Base-by-base conservation (phyloP, 2,329 filamentous ascomycete genomes). In the Lanzia echinophila region DNA sequence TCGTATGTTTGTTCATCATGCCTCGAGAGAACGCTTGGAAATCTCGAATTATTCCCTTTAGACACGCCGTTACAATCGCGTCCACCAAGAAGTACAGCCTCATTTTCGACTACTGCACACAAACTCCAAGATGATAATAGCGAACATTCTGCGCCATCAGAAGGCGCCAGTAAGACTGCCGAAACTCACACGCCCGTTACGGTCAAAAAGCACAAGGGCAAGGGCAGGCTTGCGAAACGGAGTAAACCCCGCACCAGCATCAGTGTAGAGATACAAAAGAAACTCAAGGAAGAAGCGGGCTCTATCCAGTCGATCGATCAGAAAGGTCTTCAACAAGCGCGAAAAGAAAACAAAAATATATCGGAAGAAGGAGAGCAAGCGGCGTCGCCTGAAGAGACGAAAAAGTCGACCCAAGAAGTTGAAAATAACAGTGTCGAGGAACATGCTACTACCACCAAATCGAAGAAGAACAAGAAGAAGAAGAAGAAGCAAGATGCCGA, bases 1-100 rank as follows among this genome's bases (percentile, higher is more conserved):
- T 39, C 56, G 44, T 59, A 65, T 41, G 56, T 61, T 24, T 64
- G 62, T 38, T 59, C 61, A 50, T 57, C 56, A 58, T 64, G 62
- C 51, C 47, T 62, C 39, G 57, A 51, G 47, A 60, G 50, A 43
- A 43, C 53, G 31, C 36, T 53, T 31, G 36, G 48, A 34, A 43
- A 54, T 19, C 32, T 48, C 39, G 31, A 50, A 54, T 15, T 44
- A 15, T 22, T 42, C 12, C 47, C 20, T 20, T 31, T 44, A 22
- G 24, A 28, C 4, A 47, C 22, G 53, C 47, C 44, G 24, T 54
- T 34, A 56, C 41, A 42, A 20, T 24, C 19, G 28, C n/a, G 47
- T n/a, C 28, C 31, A 38, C 44, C 50, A 22, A 42, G 43, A 32
- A 54, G 47, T 33, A 11, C 19, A 24, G 44, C 24, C 24, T 32